These are phyloP conservation scores for Falciphora oryzae DNA, from an alignment of 2,329 filamentous ascomycete species.

Conservation along the genomic window DNA sequence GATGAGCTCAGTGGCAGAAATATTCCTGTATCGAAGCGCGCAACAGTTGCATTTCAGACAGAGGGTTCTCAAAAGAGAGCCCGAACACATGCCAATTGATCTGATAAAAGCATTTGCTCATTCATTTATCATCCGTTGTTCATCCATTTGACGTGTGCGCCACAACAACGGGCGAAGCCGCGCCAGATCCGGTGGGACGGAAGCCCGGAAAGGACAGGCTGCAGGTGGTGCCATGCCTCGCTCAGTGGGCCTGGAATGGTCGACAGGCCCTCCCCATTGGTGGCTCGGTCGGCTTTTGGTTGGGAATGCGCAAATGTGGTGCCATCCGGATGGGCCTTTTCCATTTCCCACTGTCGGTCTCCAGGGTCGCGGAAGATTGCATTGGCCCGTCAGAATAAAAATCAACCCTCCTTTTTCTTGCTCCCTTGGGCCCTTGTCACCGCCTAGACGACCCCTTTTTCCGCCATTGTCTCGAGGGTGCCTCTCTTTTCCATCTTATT, in stretches of 20 bases:
- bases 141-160: no score
- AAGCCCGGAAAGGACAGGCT: constrained; percentile 3
- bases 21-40: not conserved
- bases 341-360: no score
- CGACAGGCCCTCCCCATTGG: not conserved
- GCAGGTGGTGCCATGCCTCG: not conserved
- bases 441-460: not conserved
- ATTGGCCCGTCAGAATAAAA: constrained; percentile 2
- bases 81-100: no score
- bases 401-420: not conserved
- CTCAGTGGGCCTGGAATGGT: not conserved
- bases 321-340: not conserved
- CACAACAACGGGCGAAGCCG: not conserved
- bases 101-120: not conserved
- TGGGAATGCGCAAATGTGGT: no score
- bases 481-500: not conserved
- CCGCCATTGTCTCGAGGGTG: not conserved
- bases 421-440: not conserved
- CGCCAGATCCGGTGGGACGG: constrained; percentile 7
- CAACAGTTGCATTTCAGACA: no score
- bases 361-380: not conserved
- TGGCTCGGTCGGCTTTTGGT: not conserved
- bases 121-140: no score
- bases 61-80: no score
- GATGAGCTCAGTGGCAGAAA: not conserved